Percentiles rank a stretch among this genome's conserved stretches.
phyloP scores from a whole-genome alignment of 768 basidiomycete genomes.

The Leccinum longicurvipes region DNA sequence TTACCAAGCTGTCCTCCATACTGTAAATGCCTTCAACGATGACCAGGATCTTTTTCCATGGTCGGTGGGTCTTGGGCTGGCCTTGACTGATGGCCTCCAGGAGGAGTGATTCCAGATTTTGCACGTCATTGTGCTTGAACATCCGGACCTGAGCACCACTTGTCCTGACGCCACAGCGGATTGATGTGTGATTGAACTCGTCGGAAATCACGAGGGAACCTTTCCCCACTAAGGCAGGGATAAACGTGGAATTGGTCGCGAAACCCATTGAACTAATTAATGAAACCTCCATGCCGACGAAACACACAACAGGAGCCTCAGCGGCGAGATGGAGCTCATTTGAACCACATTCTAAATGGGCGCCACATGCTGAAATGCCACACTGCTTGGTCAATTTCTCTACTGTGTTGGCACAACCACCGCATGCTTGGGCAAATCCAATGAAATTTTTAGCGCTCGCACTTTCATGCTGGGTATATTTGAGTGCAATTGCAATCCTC shows the following conservation, averaged over 20 bases:
- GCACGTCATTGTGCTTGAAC: conserved; percentile 98
- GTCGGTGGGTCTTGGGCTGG: no score
- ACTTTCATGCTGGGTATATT: conserved; percentile 74
- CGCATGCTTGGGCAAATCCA: conserved; percentile 91
- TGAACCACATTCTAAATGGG: conserved; percentile 84
- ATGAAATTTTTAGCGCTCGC: conserved; percentile 92
- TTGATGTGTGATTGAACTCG: no score
- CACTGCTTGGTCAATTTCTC: conserved; percentile 79
- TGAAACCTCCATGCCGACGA: conserved; percentile 87
- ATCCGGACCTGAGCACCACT: no score
- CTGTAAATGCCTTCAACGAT: no score
- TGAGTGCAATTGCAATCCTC: conserved; percentile 79
- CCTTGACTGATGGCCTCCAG: conserved; percentile 87
- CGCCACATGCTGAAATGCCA: conserved; percentile 75
- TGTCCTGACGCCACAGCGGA: no score
- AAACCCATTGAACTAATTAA: conserved; percentile 96
- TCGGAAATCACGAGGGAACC: no score
- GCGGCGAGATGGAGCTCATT: conserved; percentile 76
- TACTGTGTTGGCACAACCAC: conserved; percentile 92
- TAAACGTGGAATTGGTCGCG: conserved; percentile 93
- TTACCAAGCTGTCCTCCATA: no score
- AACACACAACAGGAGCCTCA: conserved; percentile 86
- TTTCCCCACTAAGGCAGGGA: no score
- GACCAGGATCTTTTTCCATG: no score
- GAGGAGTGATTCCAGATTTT: conserved; percentile 71